Conservation (phyloP, 805 yeast genomes). For the Diddensiella caesifluorescens region DNA sequence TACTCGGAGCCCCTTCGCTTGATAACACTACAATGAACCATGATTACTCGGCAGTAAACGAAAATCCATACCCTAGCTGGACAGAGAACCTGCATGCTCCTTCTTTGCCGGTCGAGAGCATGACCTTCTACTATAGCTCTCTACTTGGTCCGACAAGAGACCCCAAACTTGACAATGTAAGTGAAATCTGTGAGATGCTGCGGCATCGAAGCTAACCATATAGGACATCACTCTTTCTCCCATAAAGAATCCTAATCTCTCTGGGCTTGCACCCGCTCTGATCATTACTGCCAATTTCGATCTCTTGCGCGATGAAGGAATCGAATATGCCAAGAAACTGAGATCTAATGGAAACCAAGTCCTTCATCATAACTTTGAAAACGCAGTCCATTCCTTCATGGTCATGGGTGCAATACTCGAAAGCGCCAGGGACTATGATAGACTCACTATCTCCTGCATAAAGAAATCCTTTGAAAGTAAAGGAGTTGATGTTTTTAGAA, state of each 20-base stretch:
- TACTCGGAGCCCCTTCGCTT: conserved; percentile 6
- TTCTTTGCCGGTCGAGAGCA: background rate
- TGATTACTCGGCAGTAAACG: conserved; percentile 3
- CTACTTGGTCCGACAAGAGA: conserved; percentile 4
- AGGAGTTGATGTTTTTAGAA: conserved; percentile 1
- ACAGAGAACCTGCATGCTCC: conserved; percentile 1
- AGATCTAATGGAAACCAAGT: conserved; percentile 4
- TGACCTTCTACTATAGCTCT: conserved; percentile 5
- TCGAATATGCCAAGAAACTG: conserved; percentile 7
- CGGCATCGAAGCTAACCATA: too few species aligned
- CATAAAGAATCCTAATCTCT: conserved; percentile 8
- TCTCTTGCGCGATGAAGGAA: conserved; percentile 10
- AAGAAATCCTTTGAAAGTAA: conserved; percentile 2
- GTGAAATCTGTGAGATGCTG: too few species aligned
- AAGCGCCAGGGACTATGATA: conserved; percentile 5
- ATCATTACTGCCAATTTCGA: conserved; percentile 8
- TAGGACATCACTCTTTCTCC: conserved; percentile 4
- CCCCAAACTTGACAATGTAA: conserved; percentile 5
- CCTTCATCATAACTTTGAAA: conserved; percentile 8
- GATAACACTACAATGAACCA: conserved; percentile 4
- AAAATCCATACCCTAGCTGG: conserved; percentile 9
- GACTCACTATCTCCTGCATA: conserved; percentile 2
- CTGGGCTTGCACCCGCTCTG: conserved; percentile 8
- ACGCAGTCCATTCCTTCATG: conserved; percentile 9
- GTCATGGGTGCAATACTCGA: conserved; percentile 7